phyloP scores from a whole-genome alignment of 768 basidiomycete genomes.

The Serendipita sp. region DNA sequence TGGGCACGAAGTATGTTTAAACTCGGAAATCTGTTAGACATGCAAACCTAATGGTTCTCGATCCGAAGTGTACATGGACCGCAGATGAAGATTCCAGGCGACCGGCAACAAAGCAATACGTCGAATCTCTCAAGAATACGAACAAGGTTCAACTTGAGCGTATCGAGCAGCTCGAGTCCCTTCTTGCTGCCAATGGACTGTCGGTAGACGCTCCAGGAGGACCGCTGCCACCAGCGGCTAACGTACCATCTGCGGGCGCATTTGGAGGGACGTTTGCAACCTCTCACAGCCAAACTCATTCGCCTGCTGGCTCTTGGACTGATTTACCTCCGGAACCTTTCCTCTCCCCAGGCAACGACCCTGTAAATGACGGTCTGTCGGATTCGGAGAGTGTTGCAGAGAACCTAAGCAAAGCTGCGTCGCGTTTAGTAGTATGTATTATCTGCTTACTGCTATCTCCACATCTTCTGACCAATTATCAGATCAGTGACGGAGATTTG shows the following conservation, averaged over 20 bases:
- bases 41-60: neutral
- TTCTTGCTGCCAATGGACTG: neutral
- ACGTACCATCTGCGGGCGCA: neutral
- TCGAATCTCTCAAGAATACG: constrained; percentile 5
- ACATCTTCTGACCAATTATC: neutral
- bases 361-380: neutral
- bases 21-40: neutral
- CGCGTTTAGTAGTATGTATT: constrained; percentile 1
- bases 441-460: neutral
- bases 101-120: constrained; percentile 7
- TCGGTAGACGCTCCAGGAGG: neutral
- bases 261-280: neutral
- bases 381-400: constrained; percentile 1
- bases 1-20: neutral
- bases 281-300: neutral
- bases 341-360: neutral
- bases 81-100: constrained; percentile 7
- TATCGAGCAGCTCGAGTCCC: neutral
- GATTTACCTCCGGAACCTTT: constrained; percentile 1
- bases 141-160: neutral
- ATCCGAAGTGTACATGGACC: constrained; percentile 7
- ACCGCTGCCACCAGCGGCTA: neutral
- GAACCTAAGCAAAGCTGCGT: neutral
- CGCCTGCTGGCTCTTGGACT: neutral
- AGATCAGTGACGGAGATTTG: constrained; percentile 4